A percentile compares a stretch with the other conserved stretches of the same genome.
These are phyloP conservation scores for Alternaria solani DNA, from an alignment of 2,329 filamentous ascomycete species.

Conservation along the genomic window DNA sequence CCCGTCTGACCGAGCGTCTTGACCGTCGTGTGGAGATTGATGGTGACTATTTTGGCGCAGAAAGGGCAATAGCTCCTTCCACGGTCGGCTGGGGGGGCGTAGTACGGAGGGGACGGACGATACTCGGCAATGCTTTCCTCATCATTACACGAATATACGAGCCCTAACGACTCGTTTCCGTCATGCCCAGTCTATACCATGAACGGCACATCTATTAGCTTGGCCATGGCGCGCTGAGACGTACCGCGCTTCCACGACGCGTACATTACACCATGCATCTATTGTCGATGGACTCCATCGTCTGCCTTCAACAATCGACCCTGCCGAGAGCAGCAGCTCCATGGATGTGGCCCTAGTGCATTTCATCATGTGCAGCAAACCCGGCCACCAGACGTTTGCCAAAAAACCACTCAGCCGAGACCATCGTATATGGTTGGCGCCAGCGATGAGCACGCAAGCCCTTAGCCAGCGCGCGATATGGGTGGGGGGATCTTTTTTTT, in stretches of 20 bases:
- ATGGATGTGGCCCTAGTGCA: conserved; percentile 32
- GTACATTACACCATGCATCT: conserved; percentile 37
- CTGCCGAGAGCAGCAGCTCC: conserved; percentile 31
- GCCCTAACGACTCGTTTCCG: conserved; percentile 34
- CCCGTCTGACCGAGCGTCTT: conserved; percentile 29
- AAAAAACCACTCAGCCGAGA: conserved; percentile 21
- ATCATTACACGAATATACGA: conserved; percentile 23
- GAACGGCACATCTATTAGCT: conserved; percentile 45
- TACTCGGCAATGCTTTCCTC: conserved; percentile 36
- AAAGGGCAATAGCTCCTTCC: conserved; percentile 27
- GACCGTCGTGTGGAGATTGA: conserved; percentile 38
- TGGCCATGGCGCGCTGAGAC: conserved; percentile 44
- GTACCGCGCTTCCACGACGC: conserved; percentile 43
- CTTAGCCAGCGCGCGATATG: conserved; percentile 17
- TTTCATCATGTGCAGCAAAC: conserved; percentile 30
- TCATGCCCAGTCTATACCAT: conserved; percentile 33
- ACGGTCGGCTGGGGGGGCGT: conserved; percentile 27
- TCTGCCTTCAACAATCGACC: conserved; percentile 31
- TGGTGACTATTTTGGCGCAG: conserved; percentile 35
- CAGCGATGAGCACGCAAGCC: conserved; percentile 21
- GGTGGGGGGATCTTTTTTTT: conserved; percentile 6
- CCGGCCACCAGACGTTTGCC: conserved; percentile 17
- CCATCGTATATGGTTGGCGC: conserved; percentile 20
- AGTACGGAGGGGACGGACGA: conserved; percentile 32
- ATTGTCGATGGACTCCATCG: conserved; percentile 36